Conservation (phyloP, 345 rosid genomes). For the Pistacia atlantica region DNA sequence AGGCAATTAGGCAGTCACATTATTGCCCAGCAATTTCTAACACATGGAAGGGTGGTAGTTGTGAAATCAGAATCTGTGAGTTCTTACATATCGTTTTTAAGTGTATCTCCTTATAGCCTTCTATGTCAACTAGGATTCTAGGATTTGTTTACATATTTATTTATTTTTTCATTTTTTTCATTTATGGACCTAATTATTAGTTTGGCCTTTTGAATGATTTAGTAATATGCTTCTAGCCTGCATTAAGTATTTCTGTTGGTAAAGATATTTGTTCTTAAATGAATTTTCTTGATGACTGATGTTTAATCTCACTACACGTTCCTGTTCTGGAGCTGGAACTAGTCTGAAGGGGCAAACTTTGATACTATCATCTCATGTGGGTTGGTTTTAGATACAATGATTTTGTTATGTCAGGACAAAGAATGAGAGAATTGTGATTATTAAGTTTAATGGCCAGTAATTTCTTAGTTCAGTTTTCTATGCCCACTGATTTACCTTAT, state of each 20-base stretch:
- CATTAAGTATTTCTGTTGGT: background rate
- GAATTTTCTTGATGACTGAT: conserved; percentile 11
- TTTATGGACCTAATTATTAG: background rate
- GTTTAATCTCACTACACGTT: background rate
- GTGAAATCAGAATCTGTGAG: conserved; percentile 83
- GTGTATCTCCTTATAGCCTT: conserved; percentile 14
- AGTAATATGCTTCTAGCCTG: conserved; percentile 4
- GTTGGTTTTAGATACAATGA: background rate
- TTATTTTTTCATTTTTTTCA: background rate
- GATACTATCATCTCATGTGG: background rate
- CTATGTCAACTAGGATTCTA: background rate
- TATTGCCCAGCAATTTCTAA: conserved; percentile 44
- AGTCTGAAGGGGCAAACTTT: background rate
- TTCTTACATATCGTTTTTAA: conserved; percentile 20
- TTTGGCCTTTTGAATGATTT: background rate
- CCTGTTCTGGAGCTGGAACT: background rate
- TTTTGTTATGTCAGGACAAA: background rate
- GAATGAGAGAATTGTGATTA: background rate
- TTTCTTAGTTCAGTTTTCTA: conserved; percentile 1
- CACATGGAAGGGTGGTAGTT: conserved; percentile 78
- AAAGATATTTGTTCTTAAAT: conserved; percentile 7
- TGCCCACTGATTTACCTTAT: conserved; percentile 5
- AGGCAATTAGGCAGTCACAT: conserved; percentile 68
- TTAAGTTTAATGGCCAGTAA: background rate
- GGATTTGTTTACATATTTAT: background rate